These are phyloP conservation scores for Gossypium davidsonii DNA, from an alignment of 441 rosid species.

Conservation along the genomic window DNA sequence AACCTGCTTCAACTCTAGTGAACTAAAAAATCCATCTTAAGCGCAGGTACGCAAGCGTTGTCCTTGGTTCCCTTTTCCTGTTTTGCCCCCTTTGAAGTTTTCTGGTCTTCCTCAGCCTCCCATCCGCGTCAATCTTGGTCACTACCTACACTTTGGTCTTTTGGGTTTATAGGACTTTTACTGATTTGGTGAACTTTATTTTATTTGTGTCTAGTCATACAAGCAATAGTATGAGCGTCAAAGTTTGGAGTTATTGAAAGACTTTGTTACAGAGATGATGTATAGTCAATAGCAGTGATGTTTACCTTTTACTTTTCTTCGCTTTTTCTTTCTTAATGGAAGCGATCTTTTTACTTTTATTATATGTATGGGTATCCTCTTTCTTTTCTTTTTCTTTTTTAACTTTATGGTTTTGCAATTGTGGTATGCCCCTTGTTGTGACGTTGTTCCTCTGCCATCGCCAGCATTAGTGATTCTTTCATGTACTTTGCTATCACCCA, in stretches of 20 bases:
- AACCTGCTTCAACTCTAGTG: constrained; percentile 46
- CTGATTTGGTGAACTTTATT: constrained; percentile 31
- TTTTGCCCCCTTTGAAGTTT: neutral
- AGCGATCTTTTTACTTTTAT: neutral
- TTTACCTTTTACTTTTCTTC: constrained; percentile 21
- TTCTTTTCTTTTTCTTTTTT: neutral
- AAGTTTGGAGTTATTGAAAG: constrained; percentile 13
- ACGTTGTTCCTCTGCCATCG: neutral
- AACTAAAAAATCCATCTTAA: constrained; percentile 14
- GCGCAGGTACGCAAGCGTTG: constrained; percentile 76
- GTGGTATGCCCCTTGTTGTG: neutral
- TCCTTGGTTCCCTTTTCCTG: constrained; percentile 9
- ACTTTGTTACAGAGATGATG: constrained; percentile 30
- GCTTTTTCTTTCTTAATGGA: constrained; percentile 20
- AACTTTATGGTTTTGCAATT: constrained; percentile 20
- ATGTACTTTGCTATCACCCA: neutral
- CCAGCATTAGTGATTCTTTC: constrained; percentile 9
- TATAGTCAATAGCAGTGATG: constrained; percentile 32
- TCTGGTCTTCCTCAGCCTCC: neutral
- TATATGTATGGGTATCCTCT: neutral
- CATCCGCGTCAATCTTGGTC: constrained; percentile 19
- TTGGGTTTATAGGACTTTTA: constrained; percentile 27
- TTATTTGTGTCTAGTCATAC: constrained; percentile 26
- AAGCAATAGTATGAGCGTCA: constrained; percentile 27
- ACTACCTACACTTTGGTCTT: constrained; percentile 16